phyloP scores from a whole-genome alignment of 495 filamentous ascomycete species.

The Talaromyces borbonicus region DNA sequence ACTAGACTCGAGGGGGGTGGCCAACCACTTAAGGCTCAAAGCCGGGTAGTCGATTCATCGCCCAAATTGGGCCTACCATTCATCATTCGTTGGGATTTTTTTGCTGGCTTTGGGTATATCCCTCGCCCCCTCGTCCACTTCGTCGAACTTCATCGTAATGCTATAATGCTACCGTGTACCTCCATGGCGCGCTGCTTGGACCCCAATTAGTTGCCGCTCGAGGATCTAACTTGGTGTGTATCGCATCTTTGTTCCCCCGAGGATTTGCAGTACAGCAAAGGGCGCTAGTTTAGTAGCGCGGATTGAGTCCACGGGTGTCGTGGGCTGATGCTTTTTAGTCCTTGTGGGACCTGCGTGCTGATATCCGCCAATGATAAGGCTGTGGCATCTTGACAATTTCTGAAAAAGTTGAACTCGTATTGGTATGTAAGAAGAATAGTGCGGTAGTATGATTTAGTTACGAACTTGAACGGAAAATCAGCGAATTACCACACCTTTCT shows the following conservation, averaged over 20 bases:
- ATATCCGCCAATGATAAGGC: not conserved
- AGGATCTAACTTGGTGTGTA: not conserved
- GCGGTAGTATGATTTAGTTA: no score
- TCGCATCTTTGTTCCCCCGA: conserved; percentile 1
- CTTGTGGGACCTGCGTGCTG: conserved; percentile 2
- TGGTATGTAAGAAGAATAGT: not conserved
- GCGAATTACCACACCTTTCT: no score
- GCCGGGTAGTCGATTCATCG: not conserved
- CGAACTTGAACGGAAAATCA: no score
- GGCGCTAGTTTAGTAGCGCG: conserved; percentile 1
- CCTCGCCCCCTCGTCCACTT: not conserved
- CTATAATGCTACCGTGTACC: not conserved
- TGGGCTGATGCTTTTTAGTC: not conserved
- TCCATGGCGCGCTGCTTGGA: not conserved
- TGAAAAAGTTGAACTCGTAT: not conserved
- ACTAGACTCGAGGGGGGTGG: conserved; percentile 3
- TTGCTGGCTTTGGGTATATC: not conserved
- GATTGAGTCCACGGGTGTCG: conserved; percentile 1
- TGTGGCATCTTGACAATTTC: no score
- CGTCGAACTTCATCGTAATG: not conserved
- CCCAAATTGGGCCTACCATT: not conserved
- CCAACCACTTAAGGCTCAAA: conserved; percentile 1
- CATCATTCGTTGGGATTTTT: not conserved
- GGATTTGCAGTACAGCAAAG: conserved; percentile 6
- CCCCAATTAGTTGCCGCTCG: conserved; percentile 2